Evolutionary conservation across 2,329 filamentous ascomycete genomes (phyloP), one percentile per base, ranked within the genome.

Genomic region (Trichoderma hamatum): DNA sequence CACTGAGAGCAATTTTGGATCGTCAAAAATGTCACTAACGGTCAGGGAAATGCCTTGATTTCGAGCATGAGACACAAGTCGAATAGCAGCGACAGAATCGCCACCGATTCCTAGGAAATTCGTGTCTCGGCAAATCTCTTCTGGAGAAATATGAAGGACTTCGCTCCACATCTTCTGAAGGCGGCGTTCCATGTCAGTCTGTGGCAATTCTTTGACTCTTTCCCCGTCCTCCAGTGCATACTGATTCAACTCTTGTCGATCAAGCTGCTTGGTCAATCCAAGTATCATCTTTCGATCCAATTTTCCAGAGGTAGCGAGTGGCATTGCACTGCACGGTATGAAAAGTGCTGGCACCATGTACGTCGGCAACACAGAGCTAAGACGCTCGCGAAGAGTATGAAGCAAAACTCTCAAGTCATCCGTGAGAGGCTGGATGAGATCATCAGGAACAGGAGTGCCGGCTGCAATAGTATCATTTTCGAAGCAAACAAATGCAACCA

Each of bases 211-310:
- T 51, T 66, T 70, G 39, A 14, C 32, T 13, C 46, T 14, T 19
- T 70, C 71, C 16, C 69, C 73, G n/a, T 74, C 61, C 58, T 77
- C 75, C 4, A 75, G 71, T 2, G 73, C 69, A 52, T 74, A 73
- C 7, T 60, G 24, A 14, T 59, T 69, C 11, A 74, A 52, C 21
- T 71, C 63, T 24, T 65, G 63, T 14, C 24, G 59, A 16, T 34
- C 32, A 10, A 69, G 67, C 10, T 28, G 16, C n/a, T 39, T 9
- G 3, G 60, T 52, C 30, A 32, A n/a, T 16, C 14, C 24, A 39
- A 49, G 64, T 13, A 70, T 43, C 28, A 51, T 67, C 19, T 58
- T 71, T 60, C 71, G 52, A 56, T 71, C 71, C 24, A 68, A 13
- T 56, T 71, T 72, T 16, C 59, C 36, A 21, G 67, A 69, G 2